Evolutionary conservation across 495 filamentous ascomycete species (phyloP), one percentile per base, ranked within the genome.

Genomic region (Poronia punctata): DNA sequence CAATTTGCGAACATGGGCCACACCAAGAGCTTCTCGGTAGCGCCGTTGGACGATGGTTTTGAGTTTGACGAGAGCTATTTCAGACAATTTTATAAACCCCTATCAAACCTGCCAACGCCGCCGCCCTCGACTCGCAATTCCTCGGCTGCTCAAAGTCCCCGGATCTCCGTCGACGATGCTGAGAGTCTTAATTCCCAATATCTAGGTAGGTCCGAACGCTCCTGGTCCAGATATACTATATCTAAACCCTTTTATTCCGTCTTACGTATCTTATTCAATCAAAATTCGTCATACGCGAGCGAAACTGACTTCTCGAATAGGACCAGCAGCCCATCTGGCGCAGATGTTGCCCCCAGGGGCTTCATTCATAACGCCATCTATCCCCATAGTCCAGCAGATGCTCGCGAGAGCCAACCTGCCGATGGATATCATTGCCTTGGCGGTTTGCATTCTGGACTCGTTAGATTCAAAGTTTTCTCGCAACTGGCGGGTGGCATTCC

Each of bases 21-120:
- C 55, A 44, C 46, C 6, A 50, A 53, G 49, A 53, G 55, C 25
- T 53, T 53, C 37, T 59, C 55, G 23, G 31, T 46, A 27, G 64
- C 47, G 19, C 62, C 54, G 59, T 11, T 32, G 12, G 64, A 71
- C 49, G 65, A 70, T 53, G 65, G 70, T 22, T 64, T 61, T 46
- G 64, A 68, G 37, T 70, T 69, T 45, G 68, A 72, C 58, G 70
- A 75, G 36, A 59, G 63, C 26, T 77, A 76, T 50, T 76, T 78
- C 48, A 65, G 65, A 24, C 64, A 68, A 27, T 75, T 68, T 38
- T 80, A 76, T 53, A 70, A 69, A 21, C 76, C 76, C 11, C 58
- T 80, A 20, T 79, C 75, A 5, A 75, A 72, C 48, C 64, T 80
- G 19, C 76, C 76, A 14, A 80, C 76, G 6, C 76, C 76, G 22